Evolutionary conservation across 345 rosid species (phyloP), one percentile per base, ranked within the genome.

Genomic region (Camelina neglecta): DNA sequence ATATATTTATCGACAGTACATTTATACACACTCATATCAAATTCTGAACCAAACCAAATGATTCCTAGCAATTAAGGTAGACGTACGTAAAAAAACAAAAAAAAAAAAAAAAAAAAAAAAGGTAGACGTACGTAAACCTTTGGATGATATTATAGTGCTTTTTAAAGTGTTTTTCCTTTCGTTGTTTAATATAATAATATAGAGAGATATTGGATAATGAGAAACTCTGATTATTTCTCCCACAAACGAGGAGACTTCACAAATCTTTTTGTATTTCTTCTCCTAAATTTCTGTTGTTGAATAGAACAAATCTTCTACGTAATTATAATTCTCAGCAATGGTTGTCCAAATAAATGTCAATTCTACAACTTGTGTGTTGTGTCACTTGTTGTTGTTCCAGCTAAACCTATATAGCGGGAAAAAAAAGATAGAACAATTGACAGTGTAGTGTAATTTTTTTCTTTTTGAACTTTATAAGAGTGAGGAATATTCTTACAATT

Each of bases 141-240:
- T 35, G 7, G 7, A 8, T 35, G 38, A 35, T 35, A 5, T 35
- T 35, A 35, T 9, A 35, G 38, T 35, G 38, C 38, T 35, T 35
- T 35, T 35, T 1, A 6, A 35, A 35, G 38, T 35, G 9, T 35
- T 2, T 35, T 35, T 33, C 7, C 2, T 33, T 6, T 33, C 7
- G 0, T 33, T 5, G 8, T 33, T 33, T 6, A 7, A 33, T 6
- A 33, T 6, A 7, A 1, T 33, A 35, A 87, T 67, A 87, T 89
- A 65, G 82, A 87, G 76, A 89, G 72, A 64, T 85, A 83, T 47
- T 87, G 91, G 93, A 81, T 71, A 31, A 79, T 86, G 72, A 84
- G 65, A 74, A n/a, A 74, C 10, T 61, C 36, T 29, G 67, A 75
- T 2, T 8, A 50, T 16, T 67, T 67, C 60, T 48, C 73, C 9